Base-by-base conservation (phyloP, 352 stramenopile genomes). In the Globisporangium okanoganense region DNA sequence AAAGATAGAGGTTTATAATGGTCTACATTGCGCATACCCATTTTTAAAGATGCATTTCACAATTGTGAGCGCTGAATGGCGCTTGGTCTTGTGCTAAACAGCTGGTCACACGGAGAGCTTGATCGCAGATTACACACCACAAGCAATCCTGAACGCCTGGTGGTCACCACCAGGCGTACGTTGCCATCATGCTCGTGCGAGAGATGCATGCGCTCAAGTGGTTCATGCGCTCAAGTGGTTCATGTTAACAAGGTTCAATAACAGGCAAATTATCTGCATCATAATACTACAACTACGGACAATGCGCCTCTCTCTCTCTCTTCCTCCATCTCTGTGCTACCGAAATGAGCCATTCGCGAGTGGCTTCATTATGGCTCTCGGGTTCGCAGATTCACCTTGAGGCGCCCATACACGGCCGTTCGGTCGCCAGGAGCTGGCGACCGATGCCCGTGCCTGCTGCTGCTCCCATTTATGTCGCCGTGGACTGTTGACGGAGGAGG, bases 331-430 rank as follows among this genome's bases (percentile, higher is more conserved):
- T 6, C 29, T 33, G 29, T 33, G n/a, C n/a, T n/a, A n/a, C n/a
- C 29, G 29, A 33, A 33, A 3, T 33, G 29, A 33, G 29, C 35
- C 35, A 13, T 40, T 40, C 35, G 35, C 2, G 35, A 16, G 35
- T 40, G 35, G 35, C 35, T 16, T 40, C 8, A 40, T 31, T 22
- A 52, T 20, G 47, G 25, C 16, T 53, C 47, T 18, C 47, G 47
- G 24, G 18, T 35, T 36, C 47, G 36, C 47, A 53, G 47, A n/a
- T 36, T 53, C 2, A 53, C 47, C 25, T 53, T 53, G 14, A 53
- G 47, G 7, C 47, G 47, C 8, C 47, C 47, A 20, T 36, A 53
- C 18, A 53, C 25, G 18, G 24, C 47, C 14, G 47, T 24, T 53
- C 47, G 47, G 14, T 53, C 47, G 9, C 24, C 24, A 53, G 47